phyloP scores from a whole-genome alignment of 108 stramenopile genomes.

The Pseudonitzschia multiseries region DNA sequence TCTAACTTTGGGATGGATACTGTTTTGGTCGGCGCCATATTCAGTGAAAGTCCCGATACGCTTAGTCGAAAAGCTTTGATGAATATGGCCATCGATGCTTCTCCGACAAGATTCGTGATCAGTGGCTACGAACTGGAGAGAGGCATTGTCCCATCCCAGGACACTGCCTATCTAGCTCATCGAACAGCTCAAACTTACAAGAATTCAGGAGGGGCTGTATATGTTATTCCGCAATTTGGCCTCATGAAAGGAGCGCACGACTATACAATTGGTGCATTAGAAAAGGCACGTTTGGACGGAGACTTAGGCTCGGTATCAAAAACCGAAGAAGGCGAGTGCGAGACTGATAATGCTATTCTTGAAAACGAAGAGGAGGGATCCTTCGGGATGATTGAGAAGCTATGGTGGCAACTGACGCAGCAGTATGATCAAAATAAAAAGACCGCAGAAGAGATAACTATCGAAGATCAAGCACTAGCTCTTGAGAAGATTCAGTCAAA shows the following conservation, averaged over 20 bases:
- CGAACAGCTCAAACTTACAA: slow-evolving; percentile 46
- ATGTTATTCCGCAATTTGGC: slow-evolving; percentile 77
- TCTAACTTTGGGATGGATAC: slow-evolving; percentile 39
- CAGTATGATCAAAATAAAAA: slow-evolving; percentile 1
- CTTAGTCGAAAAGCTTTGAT: slow-evolving; percentile 78
- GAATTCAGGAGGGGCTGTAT: slow-evolving; percentile 52
- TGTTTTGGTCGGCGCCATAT: slow-evolving; percentile 56
- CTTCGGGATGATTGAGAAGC: slow-evolving; percentile 43
- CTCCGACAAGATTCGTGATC: slow-evolving; percentile 79
- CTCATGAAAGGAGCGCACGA: slow-evolving; percentile 45
- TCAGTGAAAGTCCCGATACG: slow-evolving; percentile 28
- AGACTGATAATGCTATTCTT: slow-evolving; percentile 2
- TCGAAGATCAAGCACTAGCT: slow-evolving; percentile 17
- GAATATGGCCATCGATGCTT: slow-evolving; percentile 84
- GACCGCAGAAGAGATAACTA: slow-evolving; percentile 15
- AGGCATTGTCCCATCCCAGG: slow-evolving; percentile 71
- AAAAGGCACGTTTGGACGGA: slow-evolving; percentile 15
- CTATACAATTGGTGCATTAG: slow-evolving; percentile 21
- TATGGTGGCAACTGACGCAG: slow-evolving; percentile 64
- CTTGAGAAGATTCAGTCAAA: slow-evolving; percentile 39
- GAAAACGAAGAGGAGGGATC: slow-evolving; percentile 19
- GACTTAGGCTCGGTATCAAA: slow-evolving; percentile 15
- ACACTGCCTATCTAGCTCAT: slow-evolving; percentile 58
- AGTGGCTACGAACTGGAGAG: slow-evolving; percentile 78
- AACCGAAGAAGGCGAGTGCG: slow-evolving; percentile 28